Base-by-base conservation (phyloP, 352 stramenopile genomes). In the Globisporangium viniferum region DNA sequence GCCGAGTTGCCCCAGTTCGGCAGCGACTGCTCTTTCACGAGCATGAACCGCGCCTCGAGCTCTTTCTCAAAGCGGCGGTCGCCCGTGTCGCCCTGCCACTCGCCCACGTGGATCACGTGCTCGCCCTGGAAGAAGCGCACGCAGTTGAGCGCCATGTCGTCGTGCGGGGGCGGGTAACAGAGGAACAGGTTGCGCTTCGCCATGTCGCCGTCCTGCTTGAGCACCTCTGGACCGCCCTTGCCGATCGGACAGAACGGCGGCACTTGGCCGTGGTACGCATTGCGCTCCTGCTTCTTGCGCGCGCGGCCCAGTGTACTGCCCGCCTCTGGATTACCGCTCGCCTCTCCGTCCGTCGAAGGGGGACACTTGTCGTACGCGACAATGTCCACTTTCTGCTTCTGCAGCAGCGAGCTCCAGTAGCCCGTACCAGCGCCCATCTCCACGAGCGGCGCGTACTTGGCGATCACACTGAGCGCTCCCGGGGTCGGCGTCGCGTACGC, bases 371-470 rank as follows among this genome's bases (percentile, higher is more conserved):
- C 84, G 71, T 83, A 90, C 18, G 82, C 80, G 56, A 91, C 78
- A 59, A 97, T 77, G 77, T 97, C 89, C 12, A 94, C 84, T 33
- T 80, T 75, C 36, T 74, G 68, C 27, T 73, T 70, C 46, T 91
- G 84, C 48, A 98, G 67, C 18, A 93, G 67, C 41, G 80, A 82
- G 53, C 79, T 90, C 92, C 92, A 98, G 70, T 97, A 97, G 7
- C 91, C 92, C 6, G 89, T 96, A 56, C 92, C 92, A 15, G 92
- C 92, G 5, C 92, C 92, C 44, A 97, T 86, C 70, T 98, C 91
- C 12, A 97, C 79, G 59, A 98, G 79, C 55, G 85, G 83, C 3
- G 79, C 75, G 61, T 89, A 76, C 59, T 84, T 76, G 2, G 74
- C 69, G 31, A 92, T 70, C 35, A 81, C 65, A 41, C 75, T 59